Evolutionary conservation across 148 eudicot genomes (phyloP), one percentile per base, ranked within the genome.

Genomic region (Fagopyrum tataricum): DNA sequence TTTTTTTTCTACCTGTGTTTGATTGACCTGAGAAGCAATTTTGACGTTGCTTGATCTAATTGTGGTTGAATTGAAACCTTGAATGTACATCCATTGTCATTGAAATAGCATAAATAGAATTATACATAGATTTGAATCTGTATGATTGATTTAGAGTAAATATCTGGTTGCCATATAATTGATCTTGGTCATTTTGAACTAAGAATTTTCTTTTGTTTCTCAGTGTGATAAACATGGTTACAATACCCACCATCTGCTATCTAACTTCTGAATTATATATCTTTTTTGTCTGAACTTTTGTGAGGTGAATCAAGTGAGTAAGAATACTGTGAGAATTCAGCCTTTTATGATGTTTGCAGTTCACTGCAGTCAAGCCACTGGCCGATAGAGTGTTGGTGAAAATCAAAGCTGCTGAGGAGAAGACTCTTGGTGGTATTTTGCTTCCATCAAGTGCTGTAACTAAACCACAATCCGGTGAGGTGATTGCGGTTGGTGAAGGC

Each of bases 401-500:
- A 77, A 83, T 88, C 51, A 90, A 90, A 77, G 82, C 78, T 61
- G 86, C 87, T 9, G 98, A 90, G 78, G 96, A 90, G 76, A 90
- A 87, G 73, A 84, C 84, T 20, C 67, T 76, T n/a, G 98, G 98
- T 66, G 98, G 98, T 62, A 92, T 92, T 69, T 78, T 92, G 77
- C 87, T 92, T 24, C 98, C 96, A 47, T 64, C 96, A 73, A 73
- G 89, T 17, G 91, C 93, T 40, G 87, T 82, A 59, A 72, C 88
- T 4, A 92, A 88, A 72, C 90, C 98, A 42, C 96, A 92, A 74
- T 85, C 89, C 42, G 98, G 98, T 76, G 93, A 88, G 71, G 89
- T 92, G 6, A 96, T 92, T 39, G 98, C 96, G 74, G 81, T 87
- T 77, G 98, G 98, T 67, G 98, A 92, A 74, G 96, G 98, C 49